These are phyloP conservation scores for Skeletonema menzelii DNA, from an alignment of 108 stramenopile species.

Conservation along the genomic window DNA sequence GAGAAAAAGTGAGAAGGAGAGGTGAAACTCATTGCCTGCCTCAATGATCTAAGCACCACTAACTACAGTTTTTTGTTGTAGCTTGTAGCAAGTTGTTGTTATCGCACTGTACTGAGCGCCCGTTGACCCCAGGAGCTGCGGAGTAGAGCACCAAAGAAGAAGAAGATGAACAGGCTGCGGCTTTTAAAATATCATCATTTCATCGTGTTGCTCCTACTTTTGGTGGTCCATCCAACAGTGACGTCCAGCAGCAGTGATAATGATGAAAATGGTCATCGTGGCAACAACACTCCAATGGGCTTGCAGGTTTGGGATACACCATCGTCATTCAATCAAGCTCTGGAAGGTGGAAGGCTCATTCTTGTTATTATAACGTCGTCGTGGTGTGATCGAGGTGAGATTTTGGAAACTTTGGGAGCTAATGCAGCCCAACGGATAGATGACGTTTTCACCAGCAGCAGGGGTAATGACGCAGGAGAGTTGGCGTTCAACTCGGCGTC, in stretches of 20 bases:
- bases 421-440: conserved; percentile 27
- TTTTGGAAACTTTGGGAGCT: conserved; percentile 4
- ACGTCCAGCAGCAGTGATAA: background rate
- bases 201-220: background rate
- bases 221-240: background rate
- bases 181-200: background rate
- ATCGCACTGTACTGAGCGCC: too few relatives aligned
- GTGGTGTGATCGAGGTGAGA: conserved; percentile 26
- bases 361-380: conserved; percentile 37
- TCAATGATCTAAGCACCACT: too few relatives aligned
- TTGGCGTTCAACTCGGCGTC: background rate
- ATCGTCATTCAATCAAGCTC: conserved; percentile 18
- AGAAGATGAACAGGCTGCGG: background rate
- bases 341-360: conserved; percentile 35
- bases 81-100: too few relatives aligned
- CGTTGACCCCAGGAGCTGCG: too few relatives aligned
- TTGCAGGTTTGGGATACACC: conserved; percentile 43
- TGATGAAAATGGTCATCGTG: background rate
- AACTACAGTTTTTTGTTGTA: too few relatives aligned
- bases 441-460: conserved; percentile 6
- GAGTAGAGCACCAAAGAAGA: too few relatives aligned
- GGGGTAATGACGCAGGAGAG: background rate
- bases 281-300: conserved; percentile 13
- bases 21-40: too few relatives aligned
- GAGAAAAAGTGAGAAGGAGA: too few relatives aligned